A percentile compares a stretch with the other conserved stretches of the same genome.
Evolutionary conservation across 305 asterid genomes (phyloP).

Genomic region (Fraxinus xanthoxyloides): DNA sequence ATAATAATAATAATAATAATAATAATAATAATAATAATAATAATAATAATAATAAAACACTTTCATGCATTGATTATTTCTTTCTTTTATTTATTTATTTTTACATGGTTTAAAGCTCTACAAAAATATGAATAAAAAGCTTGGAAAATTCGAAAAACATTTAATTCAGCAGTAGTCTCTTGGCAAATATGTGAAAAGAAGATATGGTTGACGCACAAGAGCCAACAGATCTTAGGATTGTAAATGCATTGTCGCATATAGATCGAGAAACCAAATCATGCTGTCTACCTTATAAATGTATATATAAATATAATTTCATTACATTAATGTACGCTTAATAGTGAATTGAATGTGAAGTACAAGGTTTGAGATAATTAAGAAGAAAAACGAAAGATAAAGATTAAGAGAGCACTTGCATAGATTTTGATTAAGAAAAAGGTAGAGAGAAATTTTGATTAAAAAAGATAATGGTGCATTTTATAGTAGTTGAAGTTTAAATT

Average conservation of each 20-base stretch:
- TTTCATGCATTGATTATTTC: background rate
- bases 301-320: background rate
- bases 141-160: background rate
- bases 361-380: background rate
- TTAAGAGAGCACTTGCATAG: background rate
- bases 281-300: background rate
- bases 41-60: background rate
- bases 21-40: background rate
- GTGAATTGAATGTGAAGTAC: background rate
- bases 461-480: background rate
- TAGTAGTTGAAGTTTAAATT: background rate
- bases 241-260: background rate
- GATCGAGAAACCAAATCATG: background rate
- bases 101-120: background rate
- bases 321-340: background rate
- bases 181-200: background rate
- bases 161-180: background rate
- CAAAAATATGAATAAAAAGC: background rate
- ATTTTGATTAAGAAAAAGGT: background rate
- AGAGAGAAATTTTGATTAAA: background rate
- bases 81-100: background rate
- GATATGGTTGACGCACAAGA: background rate
- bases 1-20: background rate
- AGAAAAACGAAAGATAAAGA: background rate
- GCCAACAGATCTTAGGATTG: background rate